phyloP scores from a whole-genome alignment of 164 flowering plant species.

The Tinospora cordifolia region DNA sequence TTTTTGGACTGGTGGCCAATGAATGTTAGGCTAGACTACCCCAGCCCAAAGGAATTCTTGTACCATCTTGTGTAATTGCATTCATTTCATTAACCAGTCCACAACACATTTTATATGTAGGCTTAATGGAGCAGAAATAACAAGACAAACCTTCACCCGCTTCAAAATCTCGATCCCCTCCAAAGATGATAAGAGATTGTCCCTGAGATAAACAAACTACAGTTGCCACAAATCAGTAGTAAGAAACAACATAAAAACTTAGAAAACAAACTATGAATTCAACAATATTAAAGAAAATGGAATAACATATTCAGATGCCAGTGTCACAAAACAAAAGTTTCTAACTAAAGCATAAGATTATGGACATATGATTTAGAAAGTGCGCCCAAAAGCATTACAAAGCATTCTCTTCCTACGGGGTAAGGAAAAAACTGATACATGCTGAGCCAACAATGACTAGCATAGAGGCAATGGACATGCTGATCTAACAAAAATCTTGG shows the following conservation, averaged over 20 bases:
- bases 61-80: no score
- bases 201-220: constrained; percentile 99
- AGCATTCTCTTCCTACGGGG: no score
- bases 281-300: background rate
- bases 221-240: constrained; percentile 6
- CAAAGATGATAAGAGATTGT: constrained; percentile 81
- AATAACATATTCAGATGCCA: background rate
- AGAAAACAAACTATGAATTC: background rate
- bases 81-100: no score
- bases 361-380: background rate
- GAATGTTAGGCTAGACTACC: no score
- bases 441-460: no score
- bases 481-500: no score
- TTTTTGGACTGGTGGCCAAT: no score
- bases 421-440: no score
- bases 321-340: background rate
- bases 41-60: no score
- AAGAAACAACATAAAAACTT: background rate
- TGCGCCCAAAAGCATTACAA: no score
- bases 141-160: constrained; percentile 76
- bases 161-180: constrained; percentile 88
- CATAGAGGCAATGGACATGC: no score
- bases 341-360: background rate
- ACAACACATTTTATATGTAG: background rate
- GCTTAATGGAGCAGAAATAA: background rate